Evolutionary conservation across 352 stramenopile genomes (phyloP).

Genomic region (Globisporangium paroecandrum): DNA sequence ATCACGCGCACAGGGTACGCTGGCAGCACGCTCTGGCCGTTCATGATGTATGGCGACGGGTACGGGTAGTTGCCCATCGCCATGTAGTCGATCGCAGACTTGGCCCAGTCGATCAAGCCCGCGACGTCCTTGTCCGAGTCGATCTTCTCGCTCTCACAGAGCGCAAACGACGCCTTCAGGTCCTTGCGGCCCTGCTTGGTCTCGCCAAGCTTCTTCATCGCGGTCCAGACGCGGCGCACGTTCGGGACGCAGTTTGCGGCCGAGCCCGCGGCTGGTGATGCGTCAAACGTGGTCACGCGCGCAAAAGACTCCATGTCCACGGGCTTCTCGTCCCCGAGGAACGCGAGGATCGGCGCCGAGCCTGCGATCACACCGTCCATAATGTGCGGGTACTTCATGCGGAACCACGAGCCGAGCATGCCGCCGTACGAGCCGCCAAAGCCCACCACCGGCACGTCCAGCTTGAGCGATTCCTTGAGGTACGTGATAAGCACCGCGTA

Average conservation of each 20-base stretch:
- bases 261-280: slow-evolving; percentile 62
- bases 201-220: slow-evolving; percentile 50
- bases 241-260: slow-evolving; percentile 73
- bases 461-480: slow-evolving; percentile 46
- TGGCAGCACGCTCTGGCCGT: slow-evolving; percentile 79
- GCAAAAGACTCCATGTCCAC: slow-evolving; percentile 69
- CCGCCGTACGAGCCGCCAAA: slow-evolving; percentile 93
- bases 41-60: slow-evolving; percentile 93
- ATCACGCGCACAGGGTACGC: slow-evolving; percentile 88
- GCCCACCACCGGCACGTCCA: slow-evolving; percentile 75
- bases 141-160: slow-evolving; percentile 55
- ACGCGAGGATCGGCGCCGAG: slow-evolving; percentile 86
- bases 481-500: slow-evolving; percentile 68
- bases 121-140: slow-evolving; percentile 42
- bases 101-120: slow-evolving; percentile 57
- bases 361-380: slow-evolving; percentile 89
- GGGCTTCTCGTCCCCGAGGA: slow-evolving; percentile 51
- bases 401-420: slow-evolving; percentile 91
- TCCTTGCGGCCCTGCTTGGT: slow-evolving; percentile 42
- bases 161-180: slow-evolving; percentile 36
- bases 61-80: slow-evolving; percentile 97
- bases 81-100: slow-evolving; percentile 89
- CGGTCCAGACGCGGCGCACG: slow-evolving; percentile 58
- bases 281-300: slow-evolving; percentile 56
- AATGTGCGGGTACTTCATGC: slow-evolving; percentile 91